A percentile compares a stretch with the other conserved stretches of the same genome.
These are phyloP conservation scores for Theileria parva DNA, from an alignment of 169 alveolate species.

Conservation along the genomic window DNA sequence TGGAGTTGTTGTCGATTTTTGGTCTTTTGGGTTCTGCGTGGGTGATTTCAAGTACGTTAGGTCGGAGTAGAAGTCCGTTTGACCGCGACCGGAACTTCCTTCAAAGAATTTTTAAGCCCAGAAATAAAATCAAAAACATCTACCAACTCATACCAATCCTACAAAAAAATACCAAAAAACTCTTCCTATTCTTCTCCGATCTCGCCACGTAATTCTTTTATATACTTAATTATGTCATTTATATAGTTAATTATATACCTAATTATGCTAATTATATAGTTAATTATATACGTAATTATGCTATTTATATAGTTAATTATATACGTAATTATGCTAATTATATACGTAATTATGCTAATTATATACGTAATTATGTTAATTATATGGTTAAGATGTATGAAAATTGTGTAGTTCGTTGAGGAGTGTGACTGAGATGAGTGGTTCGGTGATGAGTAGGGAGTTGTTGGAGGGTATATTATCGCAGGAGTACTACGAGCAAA, in stretches of 20 bases:
- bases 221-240: not conserved
- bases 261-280: no score
- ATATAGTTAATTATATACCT: not conserved
- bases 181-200: conserved; percentile 52
- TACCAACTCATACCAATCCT: conserved; percentile 59
- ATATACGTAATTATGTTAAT: no score
- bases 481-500: conserved; percentile 52
- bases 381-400: no score
- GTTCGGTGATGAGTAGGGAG: conserved; percentile 19
- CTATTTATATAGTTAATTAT: no score
- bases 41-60: not conserved
- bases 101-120: conserved; percentile 13
- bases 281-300: no score
- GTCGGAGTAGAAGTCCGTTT: not conserved
- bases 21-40: conserved; percentile 25
- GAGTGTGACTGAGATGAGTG: conserved; percentile 27
- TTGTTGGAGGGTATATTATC: conserved; percentile 24
- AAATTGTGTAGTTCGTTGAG: conserved; percentile 29
- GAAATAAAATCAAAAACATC: conserved; percentile 27
- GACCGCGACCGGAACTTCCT: not conserved
- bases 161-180: conserved; percentile 49
- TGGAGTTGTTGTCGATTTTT: conserved; percentile 10
- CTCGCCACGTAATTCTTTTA: conserved; percentile 41
- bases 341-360: no score
- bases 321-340: no score